Evolutionary conservation across 371 early-diverging fungal genomes (phyloP).

Genomic region (Zopfochytrium polystomum): DNA sequence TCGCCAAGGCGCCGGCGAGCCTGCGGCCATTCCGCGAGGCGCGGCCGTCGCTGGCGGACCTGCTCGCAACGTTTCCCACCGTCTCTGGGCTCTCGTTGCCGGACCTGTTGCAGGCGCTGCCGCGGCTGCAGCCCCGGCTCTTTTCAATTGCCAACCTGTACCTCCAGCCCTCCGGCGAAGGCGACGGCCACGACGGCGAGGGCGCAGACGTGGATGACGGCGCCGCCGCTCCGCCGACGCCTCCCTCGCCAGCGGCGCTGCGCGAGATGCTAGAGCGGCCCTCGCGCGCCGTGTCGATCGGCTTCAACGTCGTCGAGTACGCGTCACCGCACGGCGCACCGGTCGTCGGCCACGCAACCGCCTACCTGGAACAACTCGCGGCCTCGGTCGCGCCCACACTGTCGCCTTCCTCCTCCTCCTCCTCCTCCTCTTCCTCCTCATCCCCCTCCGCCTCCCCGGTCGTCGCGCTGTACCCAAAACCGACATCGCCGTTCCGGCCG

Average conservation of each 20-base stretch:
- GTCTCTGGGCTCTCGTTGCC: slow-evolving; percentile 56
- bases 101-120: slow-evolving; percentile 67
- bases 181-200: no score
- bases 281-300: slow-evolving; percentile 67
- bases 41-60: slow-evolving; percentile 45
- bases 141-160: slow-evolving; percentile 79
- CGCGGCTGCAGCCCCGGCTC: slow-evolving; percentile 78
- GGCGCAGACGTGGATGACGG: slow-evolving; percentile 37
- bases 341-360: slow-evolving; percentile 68
- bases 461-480: slow-evolving; percentile 55
- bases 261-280: no score
- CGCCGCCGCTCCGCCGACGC: no score
- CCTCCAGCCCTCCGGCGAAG: no score
- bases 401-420: no score
- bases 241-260: no score
- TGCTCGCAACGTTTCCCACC: slow-evolving; percentile 75
- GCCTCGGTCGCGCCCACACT: neutral
- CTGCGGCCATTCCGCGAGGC: slow-evolving; percentile 11
- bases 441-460: no score
- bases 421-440: no score
- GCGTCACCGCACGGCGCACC: slow-evolving; percentile 33
- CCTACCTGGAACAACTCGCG: slow-evolving; percentile 67
- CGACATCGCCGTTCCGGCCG: slow-evolving; percentile 52
- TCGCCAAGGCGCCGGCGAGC: slow-evolving; percentile 48
- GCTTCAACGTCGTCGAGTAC: slow-evolving; percentile 84